Evolutionary conservation across 2,329 filamentous ascomycete genomes (phyloP).

Genomic region (Chaetomiaceae sp.): DNA sequence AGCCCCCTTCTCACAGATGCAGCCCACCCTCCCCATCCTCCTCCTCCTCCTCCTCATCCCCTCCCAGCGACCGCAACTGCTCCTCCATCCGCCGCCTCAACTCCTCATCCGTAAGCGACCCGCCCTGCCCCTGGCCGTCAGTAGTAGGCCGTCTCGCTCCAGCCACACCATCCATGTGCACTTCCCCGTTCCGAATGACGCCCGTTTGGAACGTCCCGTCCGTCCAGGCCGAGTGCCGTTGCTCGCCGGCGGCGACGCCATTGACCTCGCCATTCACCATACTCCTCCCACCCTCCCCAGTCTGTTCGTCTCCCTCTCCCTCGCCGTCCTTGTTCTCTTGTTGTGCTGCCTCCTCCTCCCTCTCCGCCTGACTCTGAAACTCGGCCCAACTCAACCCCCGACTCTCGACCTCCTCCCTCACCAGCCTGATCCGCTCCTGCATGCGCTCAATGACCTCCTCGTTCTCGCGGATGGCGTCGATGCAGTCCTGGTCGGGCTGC

Average conservation of each 20-base stretch:
- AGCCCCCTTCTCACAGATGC: constrained; percentile 46
- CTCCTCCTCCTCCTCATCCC: constrained; percentile 39
- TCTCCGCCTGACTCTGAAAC: constrained; percentile 47
- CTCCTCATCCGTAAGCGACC: constrained; percentile 55
- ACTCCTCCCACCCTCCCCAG: background rate
- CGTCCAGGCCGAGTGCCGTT: constrained; percentile 44
- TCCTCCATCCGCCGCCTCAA: constrained; percentile 52
- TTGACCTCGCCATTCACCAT: background rate
- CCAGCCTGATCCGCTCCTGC: constrained; percentile 58
- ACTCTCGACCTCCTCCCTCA: constrained; percentile 60
- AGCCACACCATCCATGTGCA: constrained; percentile 39
- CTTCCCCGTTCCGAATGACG: constrained; percentile 47
- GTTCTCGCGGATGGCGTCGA: constrained; percentile 71
- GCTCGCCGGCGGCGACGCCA: background rate
- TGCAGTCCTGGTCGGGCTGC: constrained; percentile 62
- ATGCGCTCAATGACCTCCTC: constrained; percentile 63
- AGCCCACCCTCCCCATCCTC: constrained; percentile 55
- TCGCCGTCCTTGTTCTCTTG: constrained; percentile 1
- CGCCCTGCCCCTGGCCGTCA: too few species aligned
- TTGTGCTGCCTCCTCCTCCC: constrained; percentile 29
- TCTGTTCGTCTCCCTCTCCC: background rate
- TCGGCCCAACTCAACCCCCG: constrained; percentile 55
- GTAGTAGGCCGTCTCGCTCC: constrained; percentile 8
- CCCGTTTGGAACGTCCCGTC: constrained; percentile 63
- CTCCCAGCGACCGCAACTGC: constrained; percentile 43